These are phyloP conservation scores for Sugiyamaella qingdaonensis DNA, from an alignment of 805 yeast genomes.

Conservation along the genomic window DNA sequence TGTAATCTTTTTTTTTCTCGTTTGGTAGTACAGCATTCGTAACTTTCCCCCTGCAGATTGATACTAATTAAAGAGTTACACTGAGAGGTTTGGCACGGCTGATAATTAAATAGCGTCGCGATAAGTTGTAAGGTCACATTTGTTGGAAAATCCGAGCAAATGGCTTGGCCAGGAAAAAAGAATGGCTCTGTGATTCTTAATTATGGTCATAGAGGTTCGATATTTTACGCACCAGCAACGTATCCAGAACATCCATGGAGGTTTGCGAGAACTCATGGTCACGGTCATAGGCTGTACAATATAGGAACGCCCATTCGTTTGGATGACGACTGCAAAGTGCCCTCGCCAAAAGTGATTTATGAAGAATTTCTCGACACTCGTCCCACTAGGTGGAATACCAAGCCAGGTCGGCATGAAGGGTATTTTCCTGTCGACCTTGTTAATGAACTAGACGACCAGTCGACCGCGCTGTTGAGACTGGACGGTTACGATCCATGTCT, in stretches of 20 bases:
- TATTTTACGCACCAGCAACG: slow-evolving; percentile 21
- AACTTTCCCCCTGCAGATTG: too few species aligned
- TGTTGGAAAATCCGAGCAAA: too few species aligned
- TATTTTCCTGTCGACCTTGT: slow-evolving; percentile 12
- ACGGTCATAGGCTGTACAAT: slow-evolving; percentile 21
- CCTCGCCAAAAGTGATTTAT: neutral
- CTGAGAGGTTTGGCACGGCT: too few species aligned
- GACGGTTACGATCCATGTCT: slow-evolving; percentile 16
- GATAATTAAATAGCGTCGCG: too few species aligned
- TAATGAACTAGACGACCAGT: slow-evolving; percentile 8
- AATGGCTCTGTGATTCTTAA: slow-evolving; percentile 39
- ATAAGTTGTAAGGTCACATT: too few species aligned
- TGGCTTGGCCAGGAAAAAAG: slow-evolving; percentile 39
- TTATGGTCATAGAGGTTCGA: slow-evolving; percentile 42
- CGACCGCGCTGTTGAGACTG: slow-evolving; percentile 7
- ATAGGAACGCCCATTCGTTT: slow-evolving; percentile 12
- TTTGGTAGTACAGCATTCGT: too few species aligned
- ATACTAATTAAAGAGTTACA: too few species aligned
- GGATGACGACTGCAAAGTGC: neutral
- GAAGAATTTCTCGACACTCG: neutral
- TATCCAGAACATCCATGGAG: slow-evolving; percentile 22
- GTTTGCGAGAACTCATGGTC: slow-evolving; percentile 29
- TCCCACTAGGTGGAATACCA: neutral
- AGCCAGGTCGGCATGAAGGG: neutral
- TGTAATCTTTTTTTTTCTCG: too few species aligned